Evolutionary conservation across 2,329 filamentous ascomycete genomes (phyloP), one percentile per base, ranked within the genome.

Genomic region (Colletotrichum plurivorum): DNA sequence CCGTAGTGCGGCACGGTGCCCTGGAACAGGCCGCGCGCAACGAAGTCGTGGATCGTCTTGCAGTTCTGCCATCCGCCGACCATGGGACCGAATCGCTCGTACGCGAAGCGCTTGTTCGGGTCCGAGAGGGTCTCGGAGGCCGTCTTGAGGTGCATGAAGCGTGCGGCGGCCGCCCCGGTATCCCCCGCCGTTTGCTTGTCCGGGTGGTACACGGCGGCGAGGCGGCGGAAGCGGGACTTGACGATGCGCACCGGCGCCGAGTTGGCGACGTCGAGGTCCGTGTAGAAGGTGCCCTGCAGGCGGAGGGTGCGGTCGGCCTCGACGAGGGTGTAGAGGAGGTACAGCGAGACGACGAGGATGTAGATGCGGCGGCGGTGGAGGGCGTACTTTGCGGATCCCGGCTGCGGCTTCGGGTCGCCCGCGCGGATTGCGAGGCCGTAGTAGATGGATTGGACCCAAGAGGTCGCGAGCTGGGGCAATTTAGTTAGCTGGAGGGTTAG

Each of bases 311-410:
- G 90, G 85, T 97, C 93, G 75, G 94, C 92, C 82, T 98, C 95
- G 83, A 95, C 96, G 75, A 98, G 90, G 54, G 94, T 97, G 85
- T 97, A 98, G 72, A 92, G 82, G 45, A 98, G 93, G 83, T 98
- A 99, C 70, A 89, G 83, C 56, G 92, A 85, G 58, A 98, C 92
- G 75, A 98, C 93, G 73, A 92, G 84, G 77, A 95, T 92, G 78
- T 96, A 91, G 78, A 98, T 95, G 74, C 90, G 89, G 67, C 93
- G 92, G 69, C 94, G 92, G 83, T 98, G 93, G 66, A 87, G 86
- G 71, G 87, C 85, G 78, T 89, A 93, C 73, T 90, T 90, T 2
- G 90, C 86, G n/a, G 87, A 85, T 79, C 93, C 89, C 43, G 92
- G 89, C 67, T 82, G 88, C 2, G 92, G 95, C 69, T 92, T 93